A percentile compares a stretch with the other conserved stretches of the same genome.
These are phyloP conservation scores for Elongisporangium undulatum DNA, from an alignment of 352 stramenopile species.

Conservation along the genomic window DNA sequence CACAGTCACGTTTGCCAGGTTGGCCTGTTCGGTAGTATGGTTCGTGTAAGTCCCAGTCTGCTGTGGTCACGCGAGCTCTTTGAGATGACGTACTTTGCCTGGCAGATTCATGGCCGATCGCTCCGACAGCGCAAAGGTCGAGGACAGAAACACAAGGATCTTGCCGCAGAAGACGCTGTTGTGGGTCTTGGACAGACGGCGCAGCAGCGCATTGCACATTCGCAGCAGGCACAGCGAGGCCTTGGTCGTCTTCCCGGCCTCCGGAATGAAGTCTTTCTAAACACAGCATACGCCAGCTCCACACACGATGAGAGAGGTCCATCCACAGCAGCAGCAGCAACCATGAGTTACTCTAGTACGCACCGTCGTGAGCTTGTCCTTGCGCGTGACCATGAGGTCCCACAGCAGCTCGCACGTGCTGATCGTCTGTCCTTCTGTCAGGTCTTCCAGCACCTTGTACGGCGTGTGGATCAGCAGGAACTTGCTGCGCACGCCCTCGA, in stretches of 20 bases:
- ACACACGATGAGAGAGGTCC: not conserved
- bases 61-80: too few species aligned
- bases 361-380: constrained; percentile 63
- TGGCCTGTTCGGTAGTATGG: constrained; percentile 23
- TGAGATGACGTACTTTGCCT: constrained; percentile 36
- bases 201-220: constrained; percentile 84
- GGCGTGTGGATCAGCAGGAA: constrained; percentile 65
- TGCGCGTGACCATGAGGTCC: constrained; percentile 75
- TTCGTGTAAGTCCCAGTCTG: too few species aligned
- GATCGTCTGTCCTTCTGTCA: constrained; percentile 87
- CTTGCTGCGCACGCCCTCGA: constrained; percentile 62
- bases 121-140: constrained; percentile 81
- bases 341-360: not conserved
- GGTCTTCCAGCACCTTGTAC: constrained; percentile 83
- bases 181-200: constrained; percentile 83
- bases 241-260: constrained; percentile 62
- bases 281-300: constrained; percentile 5
- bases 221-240: constrained; percentile 73
- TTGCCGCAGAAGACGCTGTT: constrained; percentile 89
- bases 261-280: constrained; percentile 61
- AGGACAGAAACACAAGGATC: constrained; percentile 86
- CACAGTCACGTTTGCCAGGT: constrained; percentile 70
- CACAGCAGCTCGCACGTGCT: constrained; percentile 83
- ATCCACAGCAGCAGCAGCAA: not conserved
- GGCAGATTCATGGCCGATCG: constrained; percentile 80